Evolutionary conservation across 768 basidiomycete species (phyloP), one percentile per base, ranked within the genome.

Genomic region (Artomyces pyxidatus): DNA sequence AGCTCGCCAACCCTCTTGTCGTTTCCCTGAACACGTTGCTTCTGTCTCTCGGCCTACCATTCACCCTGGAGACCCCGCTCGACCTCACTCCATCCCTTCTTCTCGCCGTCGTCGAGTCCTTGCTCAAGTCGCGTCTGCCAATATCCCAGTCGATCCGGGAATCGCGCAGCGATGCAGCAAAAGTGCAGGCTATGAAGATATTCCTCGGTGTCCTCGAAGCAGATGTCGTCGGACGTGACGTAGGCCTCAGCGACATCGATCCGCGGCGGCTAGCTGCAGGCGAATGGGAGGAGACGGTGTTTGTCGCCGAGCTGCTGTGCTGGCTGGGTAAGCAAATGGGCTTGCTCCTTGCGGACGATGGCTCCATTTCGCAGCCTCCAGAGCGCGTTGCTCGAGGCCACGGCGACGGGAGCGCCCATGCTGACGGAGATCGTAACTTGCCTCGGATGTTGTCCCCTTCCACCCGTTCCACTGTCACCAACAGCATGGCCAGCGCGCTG

Each of bases 1-100:
- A 55, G 3, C 11, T 53, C 4, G 42, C 55, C 3, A 37, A 45
- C 39, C 51, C 49, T 16, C 49, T 62, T 22, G 47, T 53, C 42
- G 48, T 50, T 6, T 48, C 44, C 35, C 49, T 70, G 32, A 70
- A 70, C 54, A 45, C 48, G 5, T 63, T 71, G 30, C 55, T 70
- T 25, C 35, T 45, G 12, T 54, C 45, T 2, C 58, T 71, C 29
- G 37, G 47, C 11, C 59, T 71, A n/a, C 64, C 68, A 11, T 56
- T 69, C 38, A 47, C 50, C 8, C 55, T 71, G 7, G 63, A 68
- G 10, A 55, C 63, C 3, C 67, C 68, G 1, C 55, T 57, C 25
- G 83, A 89, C 57, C 73, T 90, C 9, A 85, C 83, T 0, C 86
- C 87, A 0, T 78, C 80, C 0, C 71, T 89, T 7, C 72, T 89